Base-by-base conservation (phyloP, 2,329 filamentous ascomycete genomes). In the Hypoxylon sp. region DNA sequence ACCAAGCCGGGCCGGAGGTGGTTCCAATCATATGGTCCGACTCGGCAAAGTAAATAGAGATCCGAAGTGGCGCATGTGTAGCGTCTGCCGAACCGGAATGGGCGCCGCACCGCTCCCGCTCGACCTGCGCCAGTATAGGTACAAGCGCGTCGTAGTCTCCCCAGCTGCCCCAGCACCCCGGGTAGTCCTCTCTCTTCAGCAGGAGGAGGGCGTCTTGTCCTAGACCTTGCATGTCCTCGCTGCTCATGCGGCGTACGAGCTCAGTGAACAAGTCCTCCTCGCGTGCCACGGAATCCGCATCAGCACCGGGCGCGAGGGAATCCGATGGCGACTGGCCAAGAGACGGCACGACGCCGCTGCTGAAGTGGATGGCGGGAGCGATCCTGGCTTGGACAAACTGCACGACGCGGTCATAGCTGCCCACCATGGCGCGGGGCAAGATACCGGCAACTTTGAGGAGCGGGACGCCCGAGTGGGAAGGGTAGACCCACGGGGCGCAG, bases 11-110 rank as follows among this genome's bases (percentile, higher is more conserved):
- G 4, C 50, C 67, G 4, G 22, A 13, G 0, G 44, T 55, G 6
- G 62, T 68, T 1, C 70, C 69, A 32, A 72, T 72, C 51, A 72
- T 70, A 17, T 24, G 28, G 26, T 72, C 70, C 2, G 65, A 55
- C 46, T 70, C 69, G 5, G 70, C 65, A 54, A 67, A 71, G 54
- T 67, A 71, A 8, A 70, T 64, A 5, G 61, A 26, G n/a, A 71
- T 60, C 26, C 39, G 47, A 7, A 70, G 64, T 15, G 57, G 55
- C 24, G 46, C 32, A 6, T 39, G 34, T 13, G 34, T 17, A 39
- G 26, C 4, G 2, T 17, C 6, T 15, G 11, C 10, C 4, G 55
- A 17, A 15, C 13, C 30, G 11, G 8, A 37, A 7, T 28, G 26
- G 13, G 10, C 39, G n/a, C 10, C 19, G 6, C 41, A 28, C 43